phyloP scores from a whole-genome alignment of 2,329 filamentous ascomycete species.

The Calonectria naviculata region DNA sequence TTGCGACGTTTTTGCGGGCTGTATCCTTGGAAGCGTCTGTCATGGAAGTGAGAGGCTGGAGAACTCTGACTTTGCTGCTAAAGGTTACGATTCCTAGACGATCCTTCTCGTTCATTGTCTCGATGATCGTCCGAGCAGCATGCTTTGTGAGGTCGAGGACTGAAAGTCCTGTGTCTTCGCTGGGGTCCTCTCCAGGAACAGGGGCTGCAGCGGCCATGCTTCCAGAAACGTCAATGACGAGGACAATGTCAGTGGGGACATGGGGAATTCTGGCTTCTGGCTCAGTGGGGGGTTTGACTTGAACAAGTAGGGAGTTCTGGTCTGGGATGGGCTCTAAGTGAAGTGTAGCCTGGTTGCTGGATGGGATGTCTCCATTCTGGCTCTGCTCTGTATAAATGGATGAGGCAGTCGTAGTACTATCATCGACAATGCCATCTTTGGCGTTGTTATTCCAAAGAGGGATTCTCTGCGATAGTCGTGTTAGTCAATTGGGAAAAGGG shows the following conservation, averaged over 20 bases:
- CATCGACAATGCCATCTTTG: not conserved
- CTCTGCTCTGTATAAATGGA: slow-evolving; percentile 14
- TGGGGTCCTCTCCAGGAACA: slow-evolving; percentile 54
- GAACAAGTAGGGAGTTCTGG: slow-evolving; percentile 56
- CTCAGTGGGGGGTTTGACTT: slow-evolving; percentile 55
- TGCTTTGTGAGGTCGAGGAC: slow-evolving; percentile 71
- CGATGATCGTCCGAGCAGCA: slow-evolving; percentile 67
- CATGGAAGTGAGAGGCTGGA: slow-evolving; percentile 62
- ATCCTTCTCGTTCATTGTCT: slow-evolving; percentile 65
- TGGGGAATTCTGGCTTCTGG: slow-evolving; percentile 48
- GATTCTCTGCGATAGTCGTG: slow-evolving; percentile 24
- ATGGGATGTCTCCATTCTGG: not conserved
- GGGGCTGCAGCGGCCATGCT: slow-evolving; percentile 65
- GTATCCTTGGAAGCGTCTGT: slow-evolving; percentile 55
- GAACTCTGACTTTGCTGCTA: slow-evolving; percentile 50
- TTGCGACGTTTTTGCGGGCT: slow-evolving; percentile 54
- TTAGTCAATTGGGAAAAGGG: not conserved
- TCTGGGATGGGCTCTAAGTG: slow-evolving; percentile 53
- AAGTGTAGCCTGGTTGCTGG: slow-evolving; percentile 33
- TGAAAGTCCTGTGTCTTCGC: slow-evolving; percentile 63
- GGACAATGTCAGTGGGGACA: slow-evolving; percentile 68
- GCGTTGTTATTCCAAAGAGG: slow-evolving; percentile 23
- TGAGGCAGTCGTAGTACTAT: not conserved
- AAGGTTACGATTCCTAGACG: slow-evolving; percentile 70
- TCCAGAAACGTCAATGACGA: slow-evolving; percentile 70